Evolutionary conservation across 2,329 filamentous ascomycete species (phyloP), one percentile per base, ranked within the genome.

Genomic region (Alternaria solani): DNA sequence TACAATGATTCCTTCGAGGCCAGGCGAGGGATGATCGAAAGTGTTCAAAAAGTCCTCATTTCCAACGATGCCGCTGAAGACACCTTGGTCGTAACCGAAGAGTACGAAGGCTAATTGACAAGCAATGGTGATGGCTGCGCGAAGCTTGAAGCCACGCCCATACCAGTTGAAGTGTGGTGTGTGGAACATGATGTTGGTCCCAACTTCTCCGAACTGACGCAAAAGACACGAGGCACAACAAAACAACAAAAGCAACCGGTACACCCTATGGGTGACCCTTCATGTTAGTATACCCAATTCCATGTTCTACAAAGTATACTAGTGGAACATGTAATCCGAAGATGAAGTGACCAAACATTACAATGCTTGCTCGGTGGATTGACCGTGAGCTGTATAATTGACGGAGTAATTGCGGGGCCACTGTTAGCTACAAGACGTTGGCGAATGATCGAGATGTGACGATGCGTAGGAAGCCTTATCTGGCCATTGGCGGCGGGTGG

Each of bases 1-100:
- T 1, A 81, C 80, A 38, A 81, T 81, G 58, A 81, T 81, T 36
- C 80, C 80, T 57, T 81, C 78, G 4, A 80, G 73, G 1, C 65
- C 77, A 5, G 74, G 71, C 3, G 71, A 68, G 0, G 79, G 79
- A 54, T 81, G 65, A n/a, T 74, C 67, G 53, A 81, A 81, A 0
- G 76, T 80, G n/a, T 78, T 59, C 6, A 75, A 64, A 64, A 78
- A 82, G 57, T 81, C 69, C 36, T 69, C 64, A 55, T 81, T 81
- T n/a, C 73, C 75, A 2, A 81, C 77, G 48, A 81, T 80, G 16
- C 79, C 79, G 30, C 74, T 75, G 52, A 78, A 78, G 2, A 78
- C 75, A 36, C 76, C 75, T 56, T 78, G 76, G 39, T 79, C 77
- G 54, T 79, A 79, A 4, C 78, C 73, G 42, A 75, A 75, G 16